Base-by-base conservation (phyloP, 2,329 filamentous ascomycete genomes). In the Penicillium sp. region DNA sequence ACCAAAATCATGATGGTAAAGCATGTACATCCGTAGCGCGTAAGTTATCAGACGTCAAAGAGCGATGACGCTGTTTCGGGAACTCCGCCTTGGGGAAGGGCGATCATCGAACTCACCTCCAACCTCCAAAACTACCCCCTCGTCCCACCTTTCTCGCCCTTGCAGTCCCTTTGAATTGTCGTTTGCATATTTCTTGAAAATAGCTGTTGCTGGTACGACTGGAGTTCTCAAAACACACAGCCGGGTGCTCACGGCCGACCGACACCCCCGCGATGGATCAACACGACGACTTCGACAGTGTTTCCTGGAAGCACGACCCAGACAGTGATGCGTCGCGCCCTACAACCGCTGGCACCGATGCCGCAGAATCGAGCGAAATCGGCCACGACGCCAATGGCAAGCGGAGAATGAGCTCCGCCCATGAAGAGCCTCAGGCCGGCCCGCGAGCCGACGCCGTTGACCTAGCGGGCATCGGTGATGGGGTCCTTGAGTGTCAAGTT, bases 401-500 rank as follows among this genome's bases (percentile, higher is more conserved):
- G 72, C 75, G 75, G 69, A 73, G 67, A 72, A 69, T 77, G 75
- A 75, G 73, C 69, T 70, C 75, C 55, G 68, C 72, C 16, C 68
- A 70, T 62, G 73, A 78, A 70, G 71, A 76, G 70, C 70, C 72
- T 53, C 79, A 80, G 67, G 78, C 78, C 21, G 80, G 77, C 16
- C 69, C 78, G 29, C 71, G 80, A 55, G 79, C 80, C 38, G 80
- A 83, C 49, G 73, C 77, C 24, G 77, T 81, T 53, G 86, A 89
- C 67, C 75, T 85, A 48, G 85, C 85, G 43, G 79, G 89, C 50
- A 87, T 87, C 56, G 82, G 81, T 36, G 81, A 86, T 61, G 93
- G 95, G 62, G 82, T 84, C 53, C 82, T 99, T 41, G 89, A 96
- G 69, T 97, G 92, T 71, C 85, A 79, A 16, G 93, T 99, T 16